Percentiles rank a stretch among this genome's conserved stretches.
phyloP scores from a whole-genome alignment of 78 protist species.

The Cavenderia fasciculata region DNA sequence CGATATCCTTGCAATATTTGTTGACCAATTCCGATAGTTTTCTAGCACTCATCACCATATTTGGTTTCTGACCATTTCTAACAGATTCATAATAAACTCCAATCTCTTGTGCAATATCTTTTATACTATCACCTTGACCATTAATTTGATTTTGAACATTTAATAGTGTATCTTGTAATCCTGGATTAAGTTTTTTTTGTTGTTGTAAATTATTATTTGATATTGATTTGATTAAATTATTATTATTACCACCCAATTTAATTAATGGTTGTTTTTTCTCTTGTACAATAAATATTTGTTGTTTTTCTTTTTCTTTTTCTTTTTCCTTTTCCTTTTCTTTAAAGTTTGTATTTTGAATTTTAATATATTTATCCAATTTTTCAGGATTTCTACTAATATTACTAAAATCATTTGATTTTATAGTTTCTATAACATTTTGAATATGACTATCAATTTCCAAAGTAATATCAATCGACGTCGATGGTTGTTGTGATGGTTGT shows the following conservation, averaged over 20 bases:
- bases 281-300: too few relatives aligned
- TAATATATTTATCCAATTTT: slow-evolving; percentile 30
- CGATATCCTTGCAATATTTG: slow-evolving; percentile 12
- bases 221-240: too few relatives aligned
- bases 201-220: neutral
- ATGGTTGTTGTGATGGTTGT: neutral
- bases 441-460: too few relatives aligned
- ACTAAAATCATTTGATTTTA: slow-evolving; percentile 40
- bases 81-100: too few relatives aligned
- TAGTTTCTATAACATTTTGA: neutral
- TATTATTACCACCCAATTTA: neutral
- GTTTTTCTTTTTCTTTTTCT: neutral
- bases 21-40: slow-evolving; percentile 14
- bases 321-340: too few relatives aligned
- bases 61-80: slow-evolving; percentile 30
- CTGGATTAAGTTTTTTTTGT: neutral
- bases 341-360: slow-evolving; percentile 46
- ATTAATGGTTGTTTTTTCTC: too few relatives aligned
- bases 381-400: slow-evolving; percentile 35
- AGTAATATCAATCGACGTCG: too few relatives aligned
- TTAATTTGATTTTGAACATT: slow-evolving; percentile 12
- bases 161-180: slow-evolving; percentile 25
- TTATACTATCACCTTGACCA: neutral
- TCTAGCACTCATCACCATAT: slow-evolving; percentile 25
- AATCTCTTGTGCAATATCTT: slow-evolving; percentile 22